Percentiles rank a stretch among this genome's conserved stretches.
Conservation (phyloP, 176 grass and related monocot genomes). For the Paspalum vaginatum region DNA sequence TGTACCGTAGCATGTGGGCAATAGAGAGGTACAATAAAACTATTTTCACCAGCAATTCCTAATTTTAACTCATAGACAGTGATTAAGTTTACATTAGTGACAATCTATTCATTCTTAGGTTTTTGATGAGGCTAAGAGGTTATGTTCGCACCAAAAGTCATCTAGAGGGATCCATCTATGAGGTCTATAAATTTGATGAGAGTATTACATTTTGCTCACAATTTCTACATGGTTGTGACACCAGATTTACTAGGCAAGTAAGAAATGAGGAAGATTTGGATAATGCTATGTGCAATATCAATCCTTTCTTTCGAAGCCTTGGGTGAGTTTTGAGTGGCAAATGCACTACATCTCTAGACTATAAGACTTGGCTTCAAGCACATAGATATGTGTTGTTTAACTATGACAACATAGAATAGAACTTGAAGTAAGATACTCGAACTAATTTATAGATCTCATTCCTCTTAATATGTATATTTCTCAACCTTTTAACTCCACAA, state of each 20-base stretch:
- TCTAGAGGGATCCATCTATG: no score
- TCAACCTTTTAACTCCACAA: not conserved
- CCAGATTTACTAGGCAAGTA: no score
- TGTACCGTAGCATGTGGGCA: not conserved
- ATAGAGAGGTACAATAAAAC: not conserved
- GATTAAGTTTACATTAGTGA: no score
- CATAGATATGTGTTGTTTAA: not conserved
- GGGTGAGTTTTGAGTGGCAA: not conserved
- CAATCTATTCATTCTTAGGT: not conserved
- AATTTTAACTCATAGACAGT: no score
- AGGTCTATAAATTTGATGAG: no score
- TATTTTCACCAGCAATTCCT: not conserved
- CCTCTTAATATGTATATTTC: not conserved
- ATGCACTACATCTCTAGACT: not conserved
- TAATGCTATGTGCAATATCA: no score
- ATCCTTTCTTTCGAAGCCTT: not conserved
- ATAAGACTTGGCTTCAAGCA: not conserved
- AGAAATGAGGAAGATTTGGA: no score
- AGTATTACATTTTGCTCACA: no score
- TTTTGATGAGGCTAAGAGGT: not conserved
- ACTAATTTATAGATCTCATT: not conserved
- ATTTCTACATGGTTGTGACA: no score
- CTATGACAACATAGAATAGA: not conserved
- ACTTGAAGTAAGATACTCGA: not conserved
- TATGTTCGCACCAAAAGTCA: not conserved